Evolutionary conservation across 2,329 filamentous ascomycete species (phyloP).

Genomic region (Aspergillus unguis): DNA sequence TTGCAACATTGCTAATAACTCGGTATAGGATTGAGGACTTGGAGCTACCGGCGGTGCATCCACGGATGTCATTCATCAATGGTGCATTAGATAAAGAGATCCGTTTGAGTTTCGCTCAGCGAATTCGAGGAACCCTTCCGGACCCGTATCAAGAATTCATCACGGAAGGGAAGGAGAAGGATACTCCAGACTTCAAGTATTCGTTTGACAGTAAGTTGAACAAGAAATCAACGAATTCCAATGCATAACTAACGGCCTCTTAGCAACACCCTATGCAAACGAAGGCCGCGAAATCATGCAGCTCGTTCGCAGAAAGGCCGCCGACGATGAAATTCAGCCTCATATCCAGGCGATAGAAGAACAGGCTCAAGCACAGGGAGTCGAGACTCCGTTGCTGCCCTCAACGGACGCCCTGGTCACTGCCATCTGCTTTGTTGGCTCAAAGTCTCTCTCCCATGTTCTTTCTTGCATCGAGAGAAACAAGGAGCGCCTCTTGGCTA

Average conservation of each 20-base stretch:
- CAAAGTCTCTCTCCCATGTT: constrained; percentile 93
- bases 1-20: constrained; percentile 16
- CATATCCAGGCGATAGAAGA: constrained; percentile 77
- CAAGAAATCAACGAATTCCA: not conserved
- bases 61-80: constrained; percentile 88
- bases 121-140: constrained; percentile 90
- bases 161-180: constrained; percentile 82
- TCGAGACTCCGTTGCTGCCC: constrained; percentile 72
- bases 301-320: constrained; percentile 77
- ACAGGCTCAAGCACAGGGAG: constrained; percentile 65
- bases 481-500: constrained; percentile 79
- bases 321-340: constrained; percentile 81
- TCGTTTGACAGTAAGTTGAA: constrained; percentile 62
- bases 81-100: constrained; percentile 96
- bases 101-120: constrained; percentile 88
- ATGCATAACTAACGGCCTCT: constrained; percentile 13
- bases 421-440: constrained; percentile 86
- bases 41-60: constrained; percentile 69
- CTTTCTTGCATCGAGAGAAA: constrained; percentile 93
- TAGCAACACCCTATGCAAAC: constrained; percentile 74
- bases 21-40: constrained; percentile 69
- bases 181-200: constrained; percentile 95
- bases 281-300: constrained; percentile 80
- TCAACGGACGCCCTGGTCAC: constrained; percentile 94
- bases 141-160: constrained; percentile 78